Base-by-base conservation (phyloP, 805 yeast genomes). In the Hanseniaspora occidentalis region DNA sequence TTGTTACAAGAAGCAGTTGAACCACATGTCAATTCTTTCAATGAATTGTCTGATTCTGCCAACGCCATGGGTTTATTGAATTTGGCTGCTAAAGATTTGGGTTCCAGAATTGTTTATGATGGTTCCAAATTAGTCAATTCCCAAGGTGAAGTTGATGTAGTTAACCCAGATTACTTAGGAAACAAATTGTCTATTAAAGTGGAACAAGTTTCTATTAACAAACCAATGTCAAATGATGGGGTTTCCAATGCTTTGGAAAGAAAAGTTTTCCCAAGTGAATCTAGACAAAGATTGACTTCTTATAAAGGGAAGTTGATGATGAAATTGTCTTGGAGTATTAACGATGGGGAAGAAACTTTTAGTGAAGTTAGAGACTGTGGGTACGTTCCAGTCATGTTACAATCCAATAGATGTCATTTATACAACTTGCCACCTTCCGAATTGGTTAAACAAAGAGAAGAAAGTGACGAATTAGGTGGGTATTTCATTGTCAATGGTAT, bases 401-500 rank as follows among this genome's bases (percentile, higher is more conserved):
- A 79, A 51, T 71, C 94, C 31, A 92, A 88, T 60, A 73, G 95
- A 62, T 92, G 98, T 60, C 96, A 92, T 58, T 68, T 92, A 45
- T 83, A 84, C 53, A 79, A 77, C 43, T 56, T 86, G 62, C 73
- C 94, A 1, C 97, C 98, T 10, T 69, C 73, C 29, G 81, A 89
- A 50, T 67, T 92, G 49, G 94, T 89, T 7, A 64, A 70, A 18
- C 69, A 66, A 44, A 79, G 79, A 57, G 98, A 92, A 63, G 98
- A 92, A 62, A 73, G 84, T 31, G 98, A 92, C 60, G 98, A 92
- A 58, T 66, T 86, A 45, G 98, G 98, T 47, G 98, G 98, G 31
- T 92, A 92, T 61, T 92, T 92, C 61, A 75, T 86, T 50, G 88
- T 89, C 45, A 89, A 89, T 58, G 98, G 98, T 69, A 88, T 89